phyloP scores from a whole-genome alignment of 2,329 filamentous ascomycete genomes.

The Dactylellina haptotyla region DNA sequence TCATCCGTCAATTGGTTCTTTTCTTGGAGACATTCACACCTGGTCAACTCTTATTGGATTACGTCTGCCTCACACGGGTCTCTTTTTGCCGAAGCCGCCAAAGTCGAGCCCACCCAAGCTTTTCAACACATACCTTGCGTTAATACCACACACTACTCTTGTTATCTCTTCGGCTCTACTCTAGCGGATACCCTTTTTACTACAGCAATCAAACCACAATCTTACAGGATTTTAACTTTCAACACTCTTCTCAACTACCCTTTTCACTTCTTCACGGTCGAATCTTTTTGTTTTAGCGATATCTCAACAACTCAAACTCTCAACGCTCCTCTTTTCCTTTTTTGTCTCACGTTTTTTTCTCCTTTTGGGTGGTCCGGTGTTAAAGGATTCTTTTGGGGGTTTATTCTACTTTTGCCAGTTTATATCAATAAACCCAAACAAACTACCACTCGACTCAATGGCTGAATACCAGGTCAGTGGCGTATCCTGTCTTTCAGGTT shows the following conservation, averaged over 20 bases:
- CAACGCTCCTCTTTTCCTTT: slow-evolving; percentile 54
- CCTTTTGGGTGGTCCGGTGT: slow-evolving; percentile 51
- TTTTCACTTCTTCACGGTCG: slow-evolving; percentile 36
- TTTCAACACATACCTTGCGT: slow-evolving; percentile 7
- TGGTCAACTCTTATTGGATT: slow-evolving; percentile 10
- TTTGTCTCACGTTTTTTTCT: slow-evolving; percentile 39
- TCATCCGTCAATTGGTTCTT: slow-evolving; percentile 61
- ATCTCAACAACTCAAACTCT: slow-evolving; percentile 30
- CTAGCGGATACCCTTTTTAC: slow-evolving; percentile 40
- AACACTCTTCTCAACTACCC: slow-evolving; percentile 21
- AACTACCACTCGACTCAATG: slow-evolving; percentile 42
- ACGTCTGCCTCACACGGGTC: background rate
- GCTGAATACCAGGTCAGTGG: slow-evolving; percentile 52
- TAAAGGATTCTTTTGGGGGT: slow-evolving; percentile 48
- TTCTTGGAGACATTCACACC: slow-evolving; percentile 55
- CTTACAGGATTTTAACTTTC: slow-evolving; percentile 40
- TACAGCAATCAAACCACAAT: slow-evolving; percentile 28
- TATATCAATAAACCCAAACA: slow-evolving; percentile 46
- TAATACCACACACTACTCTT: slow-evolving; percentile 50
- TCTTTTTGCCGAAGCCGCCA: slow-evolving; percentile 24
- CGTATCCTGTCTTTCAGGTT: slow-evolving; percentile 18
- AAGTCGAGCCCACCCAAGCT: slow-evolving; percentile 31
- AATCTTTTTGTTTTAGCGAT: slow-evolving; percentile 45
- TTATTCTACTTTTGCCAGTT: slow-evolving; percentile 32
- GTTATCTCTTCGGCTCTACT: slow-evolving; percentile 38